Base-by-base conservation (phyloP, 768 basidiomycete species). In the Macrolepiota fuliginosa region DNA sequence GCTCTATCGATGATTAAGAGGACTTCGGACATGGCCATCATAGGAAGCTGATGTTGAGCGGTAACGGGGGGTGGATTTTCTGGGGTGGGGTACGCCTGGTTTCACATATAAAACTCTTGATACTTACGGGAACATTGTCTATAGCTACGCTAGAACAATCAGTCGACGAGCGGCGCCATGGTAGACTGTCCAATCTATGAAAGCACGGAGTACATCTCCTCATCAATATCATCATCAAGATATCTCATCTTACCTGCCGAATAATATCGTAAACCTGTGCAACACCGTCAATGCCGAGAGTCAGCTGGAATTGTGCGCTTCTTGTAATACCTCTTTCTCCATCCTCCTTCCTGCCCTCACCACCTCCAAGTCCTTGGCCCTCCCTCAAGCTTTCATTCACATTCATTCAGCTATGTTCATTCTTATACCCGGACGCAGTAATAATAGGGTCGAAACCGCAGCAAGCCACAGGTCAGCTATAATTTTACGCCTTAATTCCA, bases 251-350 rank as follows among this genome's bases (percentile, higher is more conserved):
- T 37, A 42, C 19, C 36, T 35, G 32, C 39, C n/a, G 35, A 32
- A 42, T 40, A 60, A 54, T 37, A 61, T 52, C 59, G 29, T 46
- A 46, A 54, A 15, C 52, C n/a, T 36, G 24, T 25, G 25, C 53
- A 39, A 2, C 36, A 22, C 19, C 24, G 36, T 22, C 32, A 53
- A 52, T 54, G n/a, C n/a, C 32, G 42, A 46, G 27, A 35, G 24
- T 50, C 47, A 32, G 52, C 39, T 35, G n/a, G 40, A n/a, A 24
- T 46, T 22, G n/a, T 22, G 45, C 51, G 42, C 13, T 27, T 35
- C 59, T 24, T 24, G 15, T 29, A 42, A 25, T 25, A 19, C 22
- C 36, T 25, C 50, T 24, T 25, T 29, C 36, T 22, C 19, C 53
- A 54, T 29, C 36, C n/a, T 42, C 50, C 19, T 22, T 50, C 27